A percentile compares a stretch with the other conserved stretches of the same genome.
Conservation (phyloP, 805 yeast genomes). For the Starmerella scarabaei region DNA sequence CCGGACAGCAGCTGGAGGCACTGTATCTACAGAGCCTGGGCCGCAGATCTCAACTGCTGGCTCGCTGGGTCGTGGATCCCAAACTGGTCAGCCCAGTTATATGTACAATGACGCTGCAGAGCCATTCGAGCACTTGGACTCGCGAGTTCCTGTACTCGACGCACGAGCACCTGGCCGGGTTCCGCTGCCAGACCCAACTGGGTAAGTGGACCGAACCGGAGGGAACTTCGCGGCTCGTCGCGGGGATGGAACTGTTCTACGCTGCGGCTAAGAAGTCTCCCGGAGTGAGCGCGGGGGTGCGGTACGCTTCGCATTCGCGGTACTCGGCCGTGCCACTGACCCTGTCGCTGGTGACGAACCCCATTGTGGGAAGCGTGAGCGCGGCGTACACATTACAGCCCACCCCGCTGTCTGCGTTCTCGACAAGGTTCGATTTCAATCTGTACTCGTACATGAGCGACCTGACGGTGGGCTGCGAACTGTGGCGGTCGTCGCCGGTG, state of each 20-base stretch:
- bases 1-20: conserved; percentile 77
- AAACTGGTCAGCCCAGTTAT: conserved; percentile 41
- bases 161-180: conserved; percentile 70
- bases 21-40: conserved; percentile 38
- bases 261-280: conserved; percentile 77
- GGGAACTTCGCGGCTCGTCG: conserved; percentile 42
- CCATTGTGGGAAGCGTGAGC: conserved; percentile 77
- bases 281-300: conserved; percentile 69
- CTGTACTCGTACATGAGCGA: conserved; percentile 82
- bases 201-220: conserved; percentile 24
- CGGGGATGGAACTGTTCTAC: conserved; percentile 84
- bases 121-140: conserved; percentile 36
- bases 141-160: conserved; percentile 70
- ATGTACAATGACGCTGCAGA: conserved; percentile 21
- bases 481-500: conserved; percentile 43
- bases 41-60: conserved; percentile 45
- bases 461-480: conserved; percentile 71
- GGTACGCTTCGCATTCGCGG: conserved; percentile 76
- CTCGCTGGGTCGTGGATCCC: conserved; percentile 65
- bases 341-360: conserved; percentile 75
- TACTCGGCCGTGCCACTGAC: conserved; percentile 83
- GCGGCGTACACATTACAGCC: conserved; percentile 81
- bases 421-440: conserved; percentile 80
- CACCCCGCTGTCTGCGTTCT: conserved; percentile 53
- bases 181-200: conserved; percentile 63